A percentile compares a stretch with the other conserved stretches of the same genome.
These are phyloP conservation scores for Colletotrichum sp. DNA, from an alignment of 2,329 filamentous ascomycete genomes.

Conservation along the genomic window DNA sequence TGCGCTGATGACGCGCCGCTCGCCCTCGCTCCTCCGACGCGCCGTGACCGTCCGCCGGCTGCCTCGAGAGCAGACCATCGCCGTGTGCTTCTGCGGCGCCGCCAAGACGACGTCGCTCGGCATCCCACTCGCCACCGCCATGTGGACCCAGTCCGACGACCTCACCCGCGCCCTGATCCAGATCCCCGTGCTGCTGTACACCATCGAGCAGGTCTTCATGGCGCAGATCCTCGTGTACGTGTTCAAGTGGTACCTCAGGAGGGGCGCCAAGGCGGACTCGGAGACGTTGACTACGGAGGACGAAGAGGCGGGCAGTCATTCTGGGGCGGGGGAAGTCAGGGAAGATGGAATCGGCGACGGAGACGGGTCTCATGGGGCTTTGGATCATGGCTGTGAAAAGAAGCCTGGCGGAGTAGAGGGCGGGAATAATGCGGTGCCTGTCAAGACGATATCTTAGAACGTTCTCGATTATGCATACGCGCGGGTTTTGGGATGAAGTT, in stretches of 20 bases:
- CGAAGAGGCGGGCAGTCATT: neutral
- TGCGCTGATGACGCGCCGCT: constrained; percentile 22
- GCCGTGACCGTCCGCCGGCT: constrained; percentile 56
- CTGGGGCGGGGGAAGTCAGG: neutral
- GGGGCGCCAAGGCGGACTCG: constrained; percentile 26
- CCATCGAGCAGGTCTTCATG: constrained; percentile 60
- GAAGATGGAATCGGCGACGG: neutral
- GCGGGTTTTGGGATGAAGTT: neutral
- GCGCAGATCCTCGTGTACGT: constrained; percentile 50
- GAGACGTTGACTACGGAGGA: constrained; percentile 21
- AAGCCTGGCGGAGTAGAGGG: neutral
- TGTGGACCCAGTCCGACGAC: constrained; percentile 65
- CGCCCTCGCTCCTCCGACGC: constrained; percentile 34
- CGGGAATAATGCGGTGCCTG: neutral
- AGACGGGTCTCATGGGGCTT: neutral
- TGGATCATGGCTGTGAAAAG: neutral
- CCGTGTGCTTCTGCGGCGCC: constrained; percentile 75
- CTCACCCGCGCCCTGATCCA: constrained; percentile 63
- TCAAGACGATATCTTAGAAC: neutral
- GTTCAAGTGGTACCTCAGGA: constrained; percentile 50
- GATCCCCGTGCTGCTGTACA: constrained; percentile 68
- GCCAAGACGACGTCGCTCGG: constrained; percentile 76
- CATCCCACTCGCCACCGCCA: constrained; percentile 70
- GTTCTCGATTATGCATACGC: neutral
- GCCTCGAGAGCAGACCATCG: constrained; percentile 66